These are phyloP conservation scores for Flueggea neowawraea DNA, from an alignment of 441 rosid genomes.

Conservation along the genomic window DNA sequence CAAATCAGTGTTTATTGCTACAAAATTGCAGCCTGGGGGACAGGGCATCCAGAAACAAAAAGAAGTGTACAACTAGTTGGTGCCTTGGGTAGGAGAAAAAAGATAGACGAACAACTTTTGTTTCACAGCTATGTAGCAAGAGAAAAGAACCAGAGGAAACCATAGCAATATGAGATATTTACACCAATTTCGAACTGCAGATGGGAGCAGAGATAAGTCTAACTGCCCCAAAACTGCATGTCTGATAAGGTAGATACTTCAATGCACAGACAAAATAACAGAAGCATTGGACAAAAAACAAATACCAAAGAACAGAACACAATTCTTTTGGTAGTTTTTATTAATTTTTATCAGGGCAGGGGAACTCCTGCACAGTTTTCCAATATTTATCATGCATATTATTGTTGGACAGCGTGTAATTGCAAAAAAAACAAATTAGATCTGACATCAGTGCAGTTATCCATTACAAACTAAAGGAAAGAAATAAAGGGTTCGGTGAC, in stretches of 20 bases:
- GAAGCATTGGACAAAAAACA: too few relatives aligned
- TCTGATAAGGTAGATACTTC: not conserved
- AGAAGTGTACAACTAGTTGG: not conserved
- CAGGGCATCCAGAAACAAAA: not conserved
- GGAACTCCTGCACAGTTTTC: not conserved
- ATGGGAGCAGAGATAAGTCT: not conserved
- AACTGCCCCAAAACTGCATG: not conserved
- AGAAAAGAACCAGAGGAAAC: not conserved
- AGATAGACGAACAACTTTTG: too few relatives aligned
- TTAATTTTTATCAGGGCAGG: not conserved
- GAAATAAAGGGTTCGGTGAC: not conserved
- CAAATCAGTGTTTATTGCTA: not conserved
- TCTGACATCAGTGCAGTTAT: constrained; percentile 8
- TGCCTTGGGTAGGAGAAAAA: not conserved
- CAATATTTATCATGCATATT: not conserved
- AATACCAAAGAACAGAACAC: too few relatives aligned
- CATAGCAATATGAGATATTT: not conserved
- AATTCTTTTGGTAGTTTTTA: too few relatives aligned
- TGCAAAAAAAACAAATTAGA: not conserved
- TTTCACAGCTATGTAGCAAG: not conserved
- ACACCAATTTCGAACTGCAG: not conserved
- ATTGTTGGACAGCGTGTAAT: not conserved
- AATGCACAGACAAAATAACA: too few relatives aligned
- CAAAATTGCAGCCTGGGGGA: not conserved
- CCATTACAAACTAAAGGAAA: constrained; percentile 9